Percentiles rank a stretch among this genome's conserved stretches.
Conservation (phyloP, 495 filamentous ascomycete species). For the Aspergillus steynii region DNA sequence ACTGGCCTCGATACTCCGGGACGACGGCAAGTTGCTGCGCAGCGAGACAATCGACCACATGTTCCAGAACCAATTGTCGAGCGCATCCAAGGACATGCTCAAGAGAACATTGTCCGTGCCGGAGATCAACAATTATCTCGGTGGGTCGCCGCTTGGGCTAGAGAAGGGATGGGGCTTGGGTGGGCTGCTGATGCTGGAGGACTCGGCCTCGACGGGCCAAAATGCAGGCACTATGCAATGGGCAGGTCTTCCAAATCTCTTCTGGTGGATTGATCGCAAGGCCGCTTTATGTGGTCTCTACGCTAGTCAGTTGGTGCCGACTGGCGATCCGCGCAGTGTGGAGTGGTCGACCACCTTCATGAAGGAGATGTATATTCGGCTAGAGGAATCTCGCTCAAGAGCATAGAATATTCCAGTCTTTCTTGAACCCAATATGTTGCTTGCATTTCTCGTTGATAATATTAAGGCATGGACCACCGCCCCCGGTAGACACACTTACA, state of each 20-base stretch:
- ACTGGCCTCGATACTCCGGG: background rate
- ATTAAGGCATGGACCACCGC: too few species aligned
- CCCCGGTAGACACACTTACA: too few species aligned
- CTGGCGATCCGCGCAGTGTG: background rate
- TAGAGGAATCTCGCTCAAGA: too few species aligned
- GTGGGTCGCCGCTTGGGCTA: background rate
- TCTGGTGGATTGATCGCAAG: slow-evolving; percentile 8
- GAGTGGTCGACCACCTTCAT: background rate
- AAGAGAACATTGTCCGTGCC: background rate
- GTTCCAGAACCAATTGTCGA: background rate
- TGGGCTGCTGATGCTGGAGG: slow-evolving; percentile 6
- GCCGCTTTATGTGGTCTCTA: background rate
- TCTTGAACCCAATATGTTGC: too few species aligned
- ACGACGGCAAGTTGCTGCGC: background rate
- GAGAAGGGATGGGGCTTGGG: slow-evolving; percentile 3
- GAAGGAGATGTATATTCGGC: background rate
- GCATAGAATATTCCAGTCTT: too few species aligned
- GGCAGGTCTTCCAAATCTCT: slow-evolving; percentile 8
- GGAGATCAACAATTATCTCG: background rate
- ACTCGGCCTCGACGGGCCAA: background rate
- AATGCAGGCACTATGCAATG: background rate
- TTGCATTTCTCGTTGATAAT: too few species aligned
- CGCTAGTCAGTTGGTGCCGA: background rate
- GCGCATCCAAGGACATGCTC: background rate
- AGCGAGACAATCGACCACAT: background rate